These are phyloP conservation scores for Drechslerella dactyloides DNA, from an alignment of 2,329 filamentous ascomycete species.

Conservation along the genomic window DNA sequence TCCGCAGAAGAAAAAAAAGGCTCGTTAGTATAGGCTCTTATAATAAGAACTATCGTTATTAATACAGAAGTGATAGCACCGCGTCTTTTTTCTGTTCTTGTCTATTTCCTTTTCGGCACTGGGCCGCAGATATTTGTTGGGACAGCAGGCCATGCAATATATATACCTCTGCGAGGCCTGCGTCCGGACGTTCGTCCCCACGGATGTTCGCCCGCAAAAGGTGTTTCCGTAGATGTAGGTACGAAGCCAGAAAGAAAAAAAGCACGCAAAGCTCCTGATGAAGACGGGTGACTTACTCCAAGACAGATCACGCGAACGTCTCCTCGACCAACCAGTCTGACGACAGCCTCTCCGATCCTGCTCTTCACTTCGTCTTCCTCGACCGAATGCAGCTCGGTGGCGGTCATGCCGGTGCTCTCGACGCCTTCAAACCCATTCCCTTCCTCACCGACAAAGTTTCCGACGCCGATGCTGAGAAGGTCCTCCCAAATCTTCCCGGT, in stretches of 20 bases:
- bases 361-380: slow-evolving; percentile 68
- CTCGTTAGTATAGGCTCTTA: slow-evolving; percentile 21
- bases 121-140: too few relatives aligned
- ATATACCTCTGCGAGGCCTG: too few relatives aligned
- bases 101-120: too few relatives aligned
- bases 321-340: slow-evolving; percentile 62
- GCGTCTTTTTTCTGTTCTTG: too few relatives aligned
- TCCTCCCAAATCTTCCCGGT: slow-evolving; percentile 84
- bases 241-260: neutral
- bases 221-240: neutral
- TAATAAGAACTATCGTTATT: neutral
- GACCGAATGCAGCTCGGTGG: slow-evolving; percentile 76
- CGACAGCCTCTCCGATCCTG: slow-evolving; percentile 74
- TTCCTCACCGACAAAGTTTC: slow-evolving; percentile 66
- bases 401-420: slow-evolving; percentile 79
- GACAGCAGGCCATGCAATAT: too few relatives aligned
- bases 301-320: slow-evolving; percentile 74
- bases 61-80: too few relatives aligned
- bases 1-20: neutral
- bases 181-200: too few relatives aligned
- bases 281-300: slow-evolving; percentile 60
- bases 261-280: too few relatives aligned
- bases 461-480: slow-evolving; percentile 72
- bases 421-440: slow-evolving; percentile 73
- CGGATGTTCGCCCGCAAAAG: too few relatives aligned